These are phyloP conservation scores for Cicer cuneatum DNA, from an alignment of 306 rosid genomes.

Conservation along the genomic window DNA sequence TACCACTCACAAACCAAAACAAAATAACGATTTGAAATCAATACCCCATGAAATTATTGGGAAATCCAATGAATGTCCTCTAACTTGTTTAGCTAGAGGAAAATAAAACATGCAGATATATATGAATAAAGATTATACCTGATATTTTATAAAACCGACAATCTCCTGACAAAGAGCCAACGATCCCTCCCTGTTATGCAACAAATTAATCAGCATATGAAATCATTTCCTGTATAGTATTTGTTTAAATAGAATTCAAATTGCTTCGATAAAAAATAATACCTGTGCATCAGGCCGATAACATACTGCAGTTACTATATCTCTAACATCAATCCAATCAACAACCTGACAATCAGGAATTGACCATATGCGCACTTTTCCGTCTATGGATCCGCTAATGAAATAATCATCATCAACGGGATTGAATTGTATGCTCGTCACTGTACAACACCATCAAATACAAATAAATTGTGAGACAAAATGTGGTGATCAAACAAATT, in stretches of 20 bases:
- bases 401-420: constrained; percentile 88
- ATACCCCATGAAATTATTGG: constrained; percentile 25
- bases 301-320: constrained; percentile 87
- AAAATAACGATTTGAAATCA: constrained; percentile 29
- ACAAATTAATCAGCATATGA: constrained; percentile 36
- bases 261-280: constrained; percentile 35
- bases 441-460: constrained; percentile 56
- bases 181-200: constrained; percentile 75
- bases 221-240: constrained; percentile 28
- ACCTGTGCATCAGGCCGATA: constrained; percentile 97
- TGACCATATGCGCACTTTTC: constrained; percentile 96
- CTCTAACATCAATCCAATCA: constrained; percentile 80
- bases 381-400: constrained; percentile 97
- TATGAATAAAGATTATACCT: constrained; percentile 57
- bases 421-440: constrained; percentile 91
- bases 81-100: constrained; percentile 26
- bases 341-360: constrained; percentile 79
- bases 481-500: constrained; percentile 30
- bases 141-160: constrained; percentile 77
- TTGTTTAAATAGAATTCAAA: constrained; percentile 38
- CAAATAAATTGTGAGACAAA: constrained; percentile 36
- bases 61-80: constrained; percentile 33
- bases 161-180: constrained; percentile 81
- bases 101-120: constrained; percentile 11
- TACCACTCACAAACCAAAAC: constrained; percentile 4